Conservation (phyloP, 2,329 filamentous ascomycete species). For the Botrytis medusae region DNA sequence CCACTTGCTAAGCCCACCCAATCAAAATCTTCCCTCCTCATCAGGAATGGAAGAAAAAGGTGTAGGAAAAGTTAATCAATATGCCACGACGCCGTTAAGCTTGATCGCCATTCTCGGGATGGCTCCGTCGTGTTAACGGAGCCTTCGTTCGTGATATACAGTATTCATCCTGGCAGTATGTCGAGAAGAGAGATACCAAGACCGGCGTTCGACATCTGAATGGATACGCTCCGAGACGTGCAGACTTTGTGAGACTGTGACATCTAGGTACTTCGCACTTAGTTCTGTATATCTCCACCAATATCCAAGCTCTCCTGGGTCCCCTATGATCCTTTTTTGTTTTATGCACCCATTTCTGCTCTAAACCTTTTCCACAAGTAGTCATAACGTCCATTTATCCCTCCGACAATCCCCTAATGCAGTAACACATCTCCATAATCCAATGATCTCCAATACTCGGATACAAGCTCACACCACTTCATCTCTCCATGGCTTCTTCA, state of each 20-base stretch:
- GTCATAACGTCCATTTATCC: not conserved
- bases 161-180: not conserved
- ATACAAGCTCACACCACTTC: not conserved
- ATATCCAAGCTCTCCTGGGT: not conserved
- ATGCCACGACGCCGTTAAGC: not conserved
- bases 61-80: not conserved
- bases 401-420: not conserved
- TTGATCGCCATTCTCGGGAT: not conserved
- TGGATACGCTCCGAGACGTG: not conserved
- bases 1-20: slow-evolving; percentile 6
- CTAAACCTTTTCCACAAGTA: not conserved
- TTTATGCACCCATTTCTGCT: not conserved
- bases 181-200: not conserved
- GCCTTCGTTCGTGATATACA: not conserved
- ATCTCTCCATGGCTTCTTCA: not conserved
- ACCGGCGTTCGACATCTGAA: not conserved
- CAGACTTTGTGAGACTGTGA: not conserved
- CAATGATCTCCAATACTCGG: not conserved
- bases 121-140: not conserved
- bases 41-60: not conserved
- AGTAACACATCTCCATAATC: not conserved
- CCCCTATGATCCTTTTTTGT: not conserved
- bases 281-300: not conserved
- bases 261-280: not conserved
- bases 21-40: not conserved